Percentiles rank a stretch among this genome's conserved stretches.
Evolutionary conservation across 2,329 filamentous ascomycete species (phyloP).

Genomic region (Aspergillus sp.): DNA sequence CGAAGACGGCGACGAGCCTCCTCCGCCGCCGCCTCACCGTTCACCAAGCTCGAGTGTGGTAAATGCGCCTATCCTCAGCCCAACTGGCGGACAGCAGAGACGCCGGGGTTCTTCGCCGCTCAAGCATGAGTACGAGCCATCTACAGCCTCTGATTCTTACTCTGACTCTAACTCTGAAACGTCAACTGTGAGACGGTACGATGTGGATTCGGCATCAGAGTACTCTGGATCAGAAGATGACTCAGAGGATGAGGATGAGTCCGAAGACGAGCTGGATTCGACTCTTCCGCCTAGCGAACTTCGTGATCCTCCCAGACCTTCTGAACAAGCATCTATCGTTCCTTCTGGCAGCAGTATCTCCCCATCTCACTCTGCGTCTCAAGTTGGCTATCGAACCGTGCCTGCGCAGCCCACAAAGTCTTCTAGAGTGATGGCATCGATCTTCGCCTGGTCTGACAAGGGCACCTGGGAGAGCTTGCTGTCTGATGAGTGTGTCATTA

Average conservation of each 20-base stretch:
- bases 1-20: constrained; percentile 30
- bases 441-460: constrained; percentile 59
- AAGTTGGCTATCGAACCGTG: constrained; percentile 58
- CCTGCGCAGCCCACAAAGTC: constrained; percentile 42
- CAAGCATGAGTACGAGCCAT: constrained; percentile 95
- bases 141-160: constrained; percentile 59
- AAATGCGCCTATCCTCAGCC: constrained; percentile 42
- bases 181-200: constrained; percentile 50
- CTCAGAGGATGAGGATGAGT: constrained; percentile 47
- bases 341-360: constrained; percentile 55
- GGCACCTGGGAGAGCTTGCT: constrained; percentile 57
- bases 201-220: constrained; percentile 41
- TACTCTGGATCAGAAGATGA: constrained; percentile 41
- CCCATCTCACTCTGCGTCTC: constrained; percentile 76
- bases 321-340: constrained; percentile 26
- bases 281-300: constrained; percentile 23
- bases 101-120: constrained; percentile 83
- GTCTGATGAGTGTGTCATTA: constrained; percentile 56
- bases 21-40: constrained; percentile 44
- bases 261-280: constrained; percentile 39
- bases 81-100: constrained; percentile 45
- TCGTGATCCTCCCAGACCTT: constrained; percentile 36
- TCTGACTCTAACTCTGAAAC: constrained; percentile 49
- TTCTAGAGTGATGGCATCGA: constrained; percentile 51
- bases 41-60: constrained; percentile 46